These are phyloP conservation scores for Lithospermum erythrorhizon DNA, from an alignment of 257 asterid genomes.

Conservation along the genomic window DNA sequence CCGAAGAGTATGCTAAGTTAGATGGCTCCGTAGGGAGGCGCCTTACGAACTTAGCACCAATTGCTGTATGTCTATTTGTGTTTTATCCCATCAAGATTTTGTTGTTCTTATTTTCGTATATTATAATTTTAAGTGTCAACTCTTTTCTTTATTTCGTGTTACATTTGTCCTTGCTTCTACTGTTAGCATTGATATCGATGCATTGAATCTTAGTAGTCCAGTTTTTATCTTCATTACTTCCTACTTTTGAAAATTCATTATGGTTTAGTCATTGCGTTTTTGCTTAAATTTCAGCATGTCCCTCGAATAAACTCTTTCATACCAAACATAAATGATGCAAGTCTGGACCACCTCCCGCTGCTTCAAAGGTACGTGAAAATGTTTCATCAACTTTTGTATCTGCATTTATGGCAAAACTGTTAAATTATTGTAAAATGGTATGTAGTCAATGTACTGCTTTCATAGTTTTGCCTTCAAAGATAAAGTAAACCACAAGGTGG, in stretches of 20 bases:
- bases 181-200: too few species aligned
- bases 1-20: constrained; percentile 49
- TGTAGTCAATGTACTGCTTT: too few species aligned
- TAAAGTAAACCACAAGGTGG: too few species aligned
- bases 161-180: not conserved
- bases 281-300: constrained; percentile 33
- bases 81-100: too few species aligned
- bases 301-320: constrained; percentile 45
- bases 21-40: constrained; percentile 53
- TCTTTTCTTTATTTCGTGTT: not conserved
- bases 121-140: too few species aligned
- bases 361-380: constrained; percentile 38
- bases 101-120: too few species aligned
- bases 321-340: constrained; percentile 43
- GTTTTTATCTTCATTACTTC: too few species aligned
- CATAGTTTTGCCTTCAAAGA: too few species aligned
- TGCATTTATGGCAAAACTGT: not conserved
- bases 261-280: not conserved
- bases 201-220: too few species aligned
- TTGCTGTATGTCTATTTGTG: constrained; percentile 26
- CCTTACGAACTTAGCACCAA: constrained; percentile 42
- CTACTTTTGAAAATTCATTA: too few species aligned
- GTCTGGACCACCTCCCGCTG: constrained; percentile 51
- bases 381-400: constrained; percentile 3
- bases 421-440: too few species aligned